phyloP scores from a whole-genome alignment of 2,329 filamentous ascomycete species.

The Plenodomus lindquistii region DNA sequence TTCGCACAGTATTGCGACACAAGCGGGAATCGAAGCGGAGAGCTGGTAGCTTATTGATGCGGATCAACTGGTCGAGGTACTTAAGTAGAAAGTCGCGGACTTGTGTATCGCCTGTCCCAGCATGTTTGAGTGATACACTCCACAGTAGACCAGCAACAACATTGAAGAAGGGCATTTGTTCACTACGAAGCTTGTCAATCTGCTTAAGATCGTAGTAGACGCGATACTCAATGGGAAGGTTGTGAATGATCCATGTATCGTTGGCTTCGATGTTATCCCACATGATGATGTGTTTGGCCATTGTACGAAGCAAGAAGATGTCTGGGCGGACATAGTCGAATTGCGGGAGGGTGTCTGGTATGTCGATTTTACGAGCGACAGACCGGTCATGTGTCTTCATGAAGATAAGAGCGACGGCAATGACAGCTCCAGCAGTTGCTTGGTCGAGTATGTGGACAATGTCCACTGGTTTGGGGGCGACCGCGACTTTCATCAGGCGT shows the following conservation, averaged over 20 bases:
- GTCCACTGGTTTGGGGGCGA: slow-evolving; percentile 87
- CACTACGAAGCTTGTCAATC: slow-evolving; percentile 69
- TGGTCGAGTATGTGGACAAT: slow-evolving; percentile 91
- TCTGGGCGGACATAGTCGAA: slow-evolving; percentile 97
- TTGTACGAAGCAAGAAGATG: slow-evolving; percentile 83
- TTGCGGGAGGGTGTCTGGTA: slow-evolving; percentile 85
- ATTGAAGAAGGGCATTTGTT: slow-evolving; percentile 89
- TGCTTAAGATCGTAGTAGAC: slow-evolving; percentile 62
- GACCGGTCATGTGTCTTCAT: slow-evolving; percentile 93
- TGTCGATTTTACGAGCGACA: slow-evolving; percentile 87
- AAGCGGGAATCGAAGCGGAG: slow-evolving; percentile 80
- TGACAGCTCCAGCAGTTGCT: slow-evolving; percentile 88
- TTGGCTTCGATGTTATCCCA: slow-evolving; percentile 82
- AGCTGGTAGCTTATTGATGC: slow-evolving; percentile 68
- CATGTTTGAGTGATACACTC: slow-evolving; percentile 54
- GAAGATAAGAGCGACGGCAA: slow-evolving; percentile 88
- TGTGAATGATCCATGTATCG: slow-evolving; percentile 74
- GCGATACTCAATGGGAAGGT: slow-evolving; percentile 72
- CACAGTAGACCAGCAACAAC: slow-evolving; percentile 90
- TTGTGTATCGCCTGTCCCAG: slow-evolving; percentile 57
- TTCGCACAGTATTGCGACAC: slow-evolving; percentile 78
- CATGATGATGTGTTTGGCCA: slow-evolving; percentile 88
- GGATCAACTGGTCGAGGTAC: slow-evolving; percentile 85
- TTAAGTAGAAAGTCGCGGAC: slow-evolving; percentile 81
- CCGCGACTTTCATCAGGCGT: slow-evolving; percentile 80